Conservation (phyloP, 2,329 filamentous ascomycete species). For the Scedosporium dehoogii region DNA sequence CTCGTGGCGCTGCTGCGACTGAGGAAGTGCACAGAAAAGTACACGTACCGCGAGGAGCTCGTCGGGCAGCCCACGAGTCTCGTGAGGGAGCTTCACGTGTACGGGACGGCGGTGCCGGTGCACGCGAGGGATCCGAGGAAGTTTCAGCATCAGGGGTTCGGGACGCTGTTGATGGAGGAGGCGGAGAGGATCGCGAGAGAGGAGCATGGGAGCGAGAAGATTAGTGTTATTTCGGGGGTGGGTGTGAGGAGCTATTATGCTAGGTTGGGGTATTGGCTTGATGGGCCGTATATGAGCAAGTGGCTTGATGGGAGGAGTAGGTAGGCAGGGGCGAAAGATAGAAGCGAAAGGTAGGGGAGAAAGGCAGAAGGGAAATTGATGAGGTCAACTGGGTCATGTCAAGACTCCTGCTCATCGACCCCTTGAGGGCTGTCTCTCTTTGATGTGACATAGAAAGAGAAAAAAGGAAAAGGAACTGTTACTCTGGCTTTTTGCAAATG, state of each 20-base stretch:
- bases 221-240: constrained; percentile 96
- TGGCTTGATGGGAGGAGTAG: constrained; percentile 42
- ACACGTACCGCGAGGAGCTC: constrained; percentile 87
- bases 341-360: neutral
- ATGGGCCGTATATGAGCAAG: constrained; percentile 77
- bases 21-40: constrained; percentile 80
- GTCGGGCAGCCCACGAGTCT: constrained; percentile 79
- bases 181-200: constrained; percentile 90
- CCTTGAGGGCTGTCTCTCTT: too few species aligned
- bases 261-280: constrained; percentile 85
- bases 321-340: neutral
- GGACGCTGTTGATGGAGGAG: constrained; percentile 94
- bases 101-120: constrained; percentile 93
- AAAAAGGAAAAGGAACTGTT: neutral
- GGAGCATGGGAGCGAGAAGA: constrained; percentile 88
- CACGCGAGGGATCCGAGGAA: constrained; percentile 92
- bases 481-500: neutral
- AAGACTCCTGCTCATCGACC: neutral
- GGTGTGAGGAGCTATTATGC: constrained; percentile 92
- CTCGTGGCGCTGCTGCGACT: constrained; percentile 82
- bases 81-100: constrained; percentile 91
- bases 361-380: neutral
- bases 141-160: constrained; percentile 97
- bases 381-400: neutral
- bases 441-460: neutral